phyloP scores from a whole-genome alignment of 805 yeast species.

The Debaryomyces maramus region DNA sequence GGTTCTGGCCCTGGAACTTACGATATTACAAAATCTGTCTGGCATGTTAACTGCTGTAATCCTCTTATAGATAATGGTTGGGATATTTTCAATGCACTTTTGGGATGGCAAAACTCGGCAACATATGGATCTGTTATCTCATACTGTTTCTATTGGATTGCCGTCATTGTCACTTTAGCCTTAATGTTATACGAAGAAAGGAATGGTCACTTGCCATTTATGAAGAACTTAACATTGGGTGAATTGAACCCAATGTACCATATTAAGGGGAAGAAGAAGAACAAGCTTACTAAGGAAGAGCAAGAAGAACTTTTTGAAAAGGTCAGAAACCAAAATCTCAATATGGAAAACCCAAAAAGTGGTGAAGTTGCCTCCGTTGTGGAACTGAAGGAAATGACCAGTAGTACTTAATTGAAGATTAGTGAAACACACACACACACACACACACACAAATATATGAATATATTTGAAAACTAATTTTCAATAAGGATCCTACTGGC shows the following conservation, averaged over 20 bases:
- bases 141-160: conserved; percentile 87
- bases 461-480: no score
- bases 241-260: conserved; percentile 72
- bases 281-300: conserved; percentile 31
- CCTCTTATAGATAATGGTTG: conserved; percentile 92
- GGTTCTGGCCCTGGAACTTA: conserved; percentile 97
- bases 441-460: background rate
- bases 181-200: conserved; percentile 83
- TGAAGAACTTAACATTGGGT: conserved; percentile 40
- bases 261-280: conserved; percentile 65
- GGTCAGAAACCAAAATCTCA: conserved; percentile 23
- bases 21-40: conserved; percentile 73
- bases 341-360: no score
- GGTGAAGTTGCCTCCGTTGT: no score
- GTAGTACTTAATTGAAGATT: no score
- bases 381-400: no score
- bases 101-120: conserved; percentile 98
- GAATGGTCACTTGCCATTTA: conserved; percentile 76
- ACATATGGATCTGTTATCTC: conserved; percentile 88
- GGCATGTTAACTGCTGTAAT: conserved; percentile 98
- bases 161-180: conserved; percentile 51
- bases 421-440: background rate
- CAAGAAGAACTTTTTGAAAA: conserved; percentile 36
- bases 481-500: no score
- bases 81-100: conserved; percentile 91